Base-by-base conservation (phyloP, 805 yeast species). In the Wickerhamomyces ciferrii region DNA sequence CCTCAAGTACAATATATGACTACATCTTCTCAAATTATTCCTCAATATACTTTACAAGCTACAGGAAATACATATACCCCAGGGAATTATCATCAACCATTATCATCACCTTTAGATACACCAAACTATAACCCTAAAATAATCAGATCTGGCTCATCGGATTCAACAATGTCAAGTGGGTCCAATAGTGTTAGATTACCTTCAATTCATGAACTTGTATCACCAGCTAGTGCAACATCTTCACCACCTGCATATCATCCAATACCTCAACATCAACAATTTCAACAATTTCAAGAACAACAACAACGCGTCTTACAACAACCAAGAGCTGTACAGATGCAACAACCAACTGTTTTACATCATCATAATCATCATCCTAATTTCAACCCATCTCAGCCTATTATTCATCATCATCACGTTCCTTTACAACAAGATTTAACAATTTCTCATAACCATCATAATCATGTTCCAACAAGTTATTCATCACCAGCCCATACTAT, bases 331-430 rank as follows among this genome's bases (percentile, higher is more conserved):
- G 18, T 7, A 24, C 41, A 23, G 24, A n/a, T 20, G 7, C 41
- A 23, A 24, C 31, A 23, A 69, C 68, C 48, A 58, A 75, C 43
- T 61, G 78, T 42, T 70, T 73, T 14, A 13, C 29, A 21, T n/a
- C 31, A 39, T 21, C 41, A 39, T 15, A 7, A 15, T 24, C 41
- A 37, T 29, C 40, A 21, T 15, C 17, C 7, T n/a, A 9, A 5
- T 11, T 10, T 13, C 25, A 7, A 19, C 25, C 29, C 15, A 10
- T 38, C 13, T 20, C 40, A 15, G 4, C 17, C 18, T n/a, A n/a
- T 19, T 34, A 5, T 11, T 19, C 4, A 18, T 11, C 38, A 19
- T 10, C 24, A 18, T 13, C 36, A 32, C 5, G 13, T 32, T 15
- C 36, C 18, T 5, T 15, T 32, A 32, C 36, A 15, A 17, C 18